Percentiles rank a stretch among this genome's conserved stretches.
These are phyloP conservation scores for Fragaria iinumae DNA, from an alignment of 306 rosid species.

Conservation along the genomic window DNA sequence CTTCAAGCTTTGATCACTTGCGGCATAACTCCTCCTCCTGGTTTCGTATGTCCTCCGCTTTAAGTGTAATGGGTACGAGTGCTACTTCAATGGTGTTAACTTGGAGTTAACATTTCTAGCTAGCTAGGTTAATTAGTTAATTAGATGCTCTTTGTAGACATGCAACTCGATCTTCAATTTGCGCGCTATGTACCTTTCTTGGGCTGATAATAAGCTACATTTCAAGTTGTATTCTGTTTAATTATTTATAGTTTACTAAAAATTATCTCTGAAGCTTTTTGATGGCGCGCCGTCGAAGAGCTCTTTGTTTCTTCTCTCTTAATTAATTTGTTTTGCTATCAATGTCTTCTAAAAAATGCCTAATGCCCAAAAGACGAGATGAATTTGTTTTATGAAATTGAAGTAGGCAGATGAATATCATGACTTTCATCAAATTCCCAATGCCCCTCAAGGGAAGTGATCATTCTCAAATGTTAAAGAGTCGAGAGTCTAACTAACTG, in stretches of 20 bases:
- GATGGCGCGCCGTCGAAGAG: not conserved
- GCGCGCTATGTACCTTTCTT: not conserved
- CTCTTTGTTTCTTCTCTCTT: not conserved
- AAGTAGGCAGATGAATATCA: too few species aligned
- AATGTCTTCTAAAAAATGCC: too few species aligned
- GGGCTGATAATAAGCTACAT: not conserved
- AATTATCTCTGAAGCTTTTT: not conserved
- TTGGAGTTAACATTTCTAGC: not conserved
- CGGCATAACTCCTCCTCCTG: conserved; percentile 84
- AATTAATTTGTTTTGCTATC: too few species aligned
- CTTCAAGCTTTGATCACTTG: conserved; percentile 74
- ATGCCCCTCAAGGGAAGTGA: too few species aligned
- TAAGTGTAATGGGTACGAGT: too few species aligned
- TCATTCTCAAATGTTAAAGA: too few species aligned
- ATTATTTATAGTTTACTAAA: not conserved
- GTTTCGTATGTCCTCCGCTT: conserved; percentile 70
- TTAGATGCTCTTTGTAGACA: not conserved
- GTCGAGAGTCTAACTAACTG: too few species aligned
- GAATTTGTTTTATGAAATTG: too few species aligned
- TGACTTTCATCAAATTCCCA: too few species aligned
- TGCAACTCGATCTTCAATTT: not conserved
- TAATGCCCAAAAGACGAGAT: too few species aligned
- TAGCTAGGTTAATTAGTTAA: not conserved
- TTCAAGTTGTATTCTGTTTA: not conserved
- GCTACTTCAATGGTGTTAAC: conserved; percentile 6